Base-by-base conservation (phyloP, 495 filamentous ascomycete genomes). In the Tuber brumale region DNA sequence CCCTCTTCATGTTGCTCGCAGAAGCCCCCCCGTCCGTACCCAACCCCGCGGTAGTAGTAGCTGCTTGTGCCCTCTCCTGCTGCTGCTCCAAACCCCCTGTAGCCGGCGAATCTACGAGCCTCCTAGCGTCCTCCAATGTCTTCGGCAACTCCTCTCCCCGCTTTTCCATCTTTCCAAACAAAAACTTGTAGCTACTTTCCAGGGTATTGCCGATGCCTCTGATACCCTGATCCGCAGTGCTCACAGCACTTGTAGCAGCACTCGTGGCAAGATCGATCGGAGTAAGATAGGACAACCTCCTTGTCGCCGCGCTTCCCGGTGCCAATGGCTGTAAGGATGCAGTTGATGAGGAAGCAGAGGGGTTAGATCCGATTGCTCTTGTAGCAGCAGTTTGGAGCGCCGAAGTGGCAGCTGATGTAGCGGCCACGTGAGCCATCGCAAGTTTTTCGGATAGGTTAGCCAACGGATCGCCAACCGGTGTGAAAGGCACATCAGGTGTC, bases 81-180 rank as follows among this genome's bases (percentile, higher is more conserved):
- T 81, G 79, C 31, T 83, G 76, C 37, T 83, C 71, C 21, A 76
- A 87, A 51, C 80, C 81, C 23, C 84, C 84, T 6, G 91, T 88
- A 37, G 90, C 89, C 51, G 86, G 84, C 3, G 91, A 89, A 76
- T 90, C 89, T 70, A 99, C 92, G 18, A 99, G 88, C 83, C 91
- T 94, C 69, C 94, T 89, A 37, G 94, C 95, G 78, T 99, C 95
- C 72, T 95, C 95, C 1, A 99, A 85, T 12, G 95, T 98, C 76
- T 93, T 93, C 19, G 95, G 95, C 1, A 97, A 81, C 70, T 84
- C 85, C 70, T 84, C 83, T 39, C 85, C 88, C 69, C 87, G 84
- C 45, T 86, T 88, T 79, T 97, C 94, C 41, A 97, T 89, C 78
- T 94, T 92, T 51, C 95, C 95, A 72, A 99, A 91, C 16, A 98